Conservation (phyloP, 371 early-diverging fungal genomes). For the Apophysomyces sp. region DNA sequence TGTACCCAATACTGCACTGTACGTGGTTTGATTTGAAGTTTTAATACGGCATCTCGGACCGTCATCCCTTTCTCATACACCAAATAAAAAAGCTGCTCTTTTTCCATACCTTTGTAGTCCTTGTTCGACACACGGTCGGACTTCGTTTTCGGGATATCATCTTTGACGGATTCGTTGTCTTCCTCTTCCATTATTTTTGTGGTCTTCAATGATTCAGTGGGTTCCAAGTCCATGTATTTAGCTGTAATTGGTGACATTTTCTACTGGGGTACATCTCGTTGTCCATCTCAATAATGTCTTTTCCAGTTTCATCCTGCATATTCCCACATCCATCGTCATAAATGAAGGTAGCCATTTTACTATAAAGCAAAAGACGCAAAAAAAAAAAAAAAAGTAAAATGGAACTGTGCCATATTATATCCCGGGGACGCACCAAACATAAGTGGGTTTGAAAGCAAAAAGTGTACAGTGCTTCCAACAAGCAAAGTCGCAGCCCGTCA, state of each 20-base stretch:
- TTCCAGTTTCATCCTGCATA: slow-evolving; percentile 4
- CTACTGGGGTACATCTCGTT: background rate
- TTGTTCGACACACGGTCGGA: too few species aligned
- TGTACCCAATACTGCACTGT: background rate
- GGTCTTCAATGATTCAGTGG: slow-evolving; percentile 5
- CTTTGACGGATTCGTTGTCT: background rate
- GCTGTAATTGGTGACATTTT: slow-evolving; percentile 10
- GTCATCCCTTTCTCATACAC: slow-evolving; percentile 7
- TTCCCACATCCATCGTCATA: slow-evolving; percentile 6
- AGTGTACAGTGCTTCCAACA: too few species aligned
- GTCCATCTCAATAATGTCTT: slow-evolving; percentile 7
- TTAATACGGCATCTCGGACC: slow-evolving; percentile 5
- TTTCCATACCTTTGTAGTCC: slow-evolving; percentile 5
- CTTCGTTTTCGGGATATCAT: too few species aligned
- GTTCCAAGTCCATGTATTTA: slow-evolving; percentile 5
- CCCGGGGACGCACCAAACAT: too few species aligned
- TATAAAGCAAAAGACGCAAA: too few species aligned
- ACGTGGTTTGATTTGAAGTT: slow-evolving; percentile 8
- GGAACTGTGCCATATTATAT: too few species aligned
- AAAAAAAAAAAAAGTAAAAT: too few species aligned
- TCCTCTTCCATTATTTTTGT: slow-evolving; percentile 1
- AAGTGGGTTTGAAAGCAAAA: too few species aligned
- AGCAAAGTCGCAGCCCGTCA: too few species aligned
- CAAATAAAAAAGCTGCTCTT: slow-evolving; percentile 8
- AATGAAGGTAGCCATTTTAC: slow-evolving; percentile 1